These are phyloP conservation scores for Aspergillus nanangensis DNA, from an alignment of 495 filamentous ascomycete species.

Conservation along the genomic window DNA sequence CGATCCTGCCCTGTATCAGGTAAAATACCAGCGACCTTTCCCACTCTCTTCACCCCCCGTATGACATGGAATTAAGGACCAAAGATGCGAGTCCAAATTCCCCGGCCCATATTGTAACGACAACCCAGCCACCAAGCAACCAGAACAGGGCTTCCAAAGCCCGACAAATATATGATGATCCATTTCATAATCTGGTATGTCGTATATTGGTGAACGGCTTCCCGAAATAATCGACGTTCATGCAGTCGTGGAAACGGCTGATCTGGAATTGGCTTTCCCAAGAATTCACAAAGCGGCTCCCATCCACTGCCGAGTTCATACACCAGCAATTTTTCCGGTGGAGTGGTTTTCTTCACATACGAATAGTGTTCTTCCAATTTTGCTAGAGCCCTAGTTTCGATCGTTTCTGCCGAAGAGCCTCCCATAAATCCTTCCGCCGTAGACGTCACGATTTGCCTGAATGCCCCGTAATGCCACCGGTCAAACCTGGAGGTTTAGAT, in stretches of 20 bases:
- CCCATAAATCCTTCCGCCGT: not conserved
- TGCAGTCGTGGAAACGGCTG: constrained; percentile 15
- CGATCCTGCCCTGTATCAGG: no score
- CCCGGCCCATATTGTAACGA: no score
- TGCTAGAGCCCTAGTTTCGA: not conserved
- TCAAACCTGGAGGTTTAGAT: not conserved
- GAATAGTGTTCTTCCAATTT: constrained; percentile 23
- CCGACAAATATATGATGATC: no score
- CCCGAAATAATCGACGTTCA: not conserved
- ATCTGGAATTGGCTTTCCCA: constrained; percentile 23
- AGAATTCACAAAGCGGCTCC: constrained; percentile 31
- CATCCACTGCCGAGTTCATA: constrained; percentile 35
- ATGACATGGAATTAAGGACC: no score
- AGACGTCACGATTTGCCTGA: not conserved
- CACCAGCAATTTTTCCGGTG: constrained; percentile 36
- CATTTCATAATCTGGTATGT: not conserved
- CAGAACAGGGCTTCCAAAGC: no score
- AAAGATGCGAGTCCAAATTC: no score
- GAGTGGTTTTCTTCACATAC: constrained; percentile 27
- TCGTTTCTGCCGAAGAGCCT: not conserved
- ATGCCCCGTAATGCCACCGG: not conserved
- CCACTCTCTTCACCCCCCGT: no score
- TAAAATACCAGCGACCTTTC: no score
- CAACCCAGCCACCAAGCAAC: no score
- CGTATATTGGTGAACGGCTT: not conserved